These are phyloP conservation scores for Aspergillus jensenii DNA, from an alignment of 2,329 filamentous ascomycete genomes.

Conservation along the genomic window DNA sequence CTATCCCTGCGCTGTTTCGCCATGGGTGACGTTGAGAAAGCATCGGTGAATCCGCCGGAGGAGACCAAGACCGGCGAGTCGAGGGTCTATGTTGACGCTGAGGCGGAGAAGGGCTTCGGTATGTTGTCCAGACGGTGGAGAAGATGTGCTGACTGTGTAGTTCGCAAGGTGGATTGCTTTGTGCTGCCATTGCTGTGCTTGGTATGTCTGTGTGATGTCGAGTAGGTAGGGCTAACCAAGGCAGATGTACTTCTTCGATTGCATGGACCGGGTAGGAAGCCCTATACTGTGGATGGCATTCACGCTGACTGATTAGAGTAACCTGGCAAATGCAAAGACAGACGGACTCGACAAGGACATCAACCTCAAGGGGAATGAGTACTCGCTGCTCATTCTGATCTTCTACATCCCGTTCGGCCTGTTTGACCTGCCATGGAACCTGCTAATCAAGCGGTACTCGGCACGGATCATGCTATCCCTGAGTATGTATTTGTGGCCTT, in stretches of 20 bases:
- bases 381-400: conserved; percentile 40
- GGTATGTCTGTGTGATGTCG: conserved; percentile 17
- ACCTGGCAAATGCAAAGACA: conserved; percentile 49
- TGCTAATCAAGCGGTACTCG: conserved; percentile 41
- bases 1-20: not conserved
- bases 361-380: conserved; percentile 36
- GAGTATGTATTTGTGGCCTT: conserved; percentile 12
- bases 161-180: conserved; percentile 42
- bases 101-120: conserved; percentile 36
- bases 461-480: conserved; percentile 43
- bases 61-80: conserved; percentile 25
- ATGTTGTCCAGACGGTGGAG: conserved; percentile 10
- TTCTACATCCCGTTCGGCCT: conserved; percentile 55
- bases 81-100: conserved; percentile 28
- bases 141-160: not conserved
- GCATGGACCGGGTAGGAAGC: conserved; percentile 27
- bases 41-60: not conserved
- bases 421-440: conserved; percentile 49
- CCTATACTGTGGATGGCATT: not conserved
- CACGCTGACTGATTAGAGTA: conserved; percentile 30
- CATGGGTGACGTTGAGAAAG: conserved; percentile 7
- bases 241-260: conserved; percentile 42
- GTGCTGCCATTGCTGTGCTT: conserved; percentile 46
- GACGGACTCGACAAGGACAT: conserved; percentile 48
- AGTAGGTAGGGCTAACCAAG: not conserved